phyloP scores from a whole-genome alignment of 495 filamentous ascomycete species.

The Neurospora sp. region DNA sequence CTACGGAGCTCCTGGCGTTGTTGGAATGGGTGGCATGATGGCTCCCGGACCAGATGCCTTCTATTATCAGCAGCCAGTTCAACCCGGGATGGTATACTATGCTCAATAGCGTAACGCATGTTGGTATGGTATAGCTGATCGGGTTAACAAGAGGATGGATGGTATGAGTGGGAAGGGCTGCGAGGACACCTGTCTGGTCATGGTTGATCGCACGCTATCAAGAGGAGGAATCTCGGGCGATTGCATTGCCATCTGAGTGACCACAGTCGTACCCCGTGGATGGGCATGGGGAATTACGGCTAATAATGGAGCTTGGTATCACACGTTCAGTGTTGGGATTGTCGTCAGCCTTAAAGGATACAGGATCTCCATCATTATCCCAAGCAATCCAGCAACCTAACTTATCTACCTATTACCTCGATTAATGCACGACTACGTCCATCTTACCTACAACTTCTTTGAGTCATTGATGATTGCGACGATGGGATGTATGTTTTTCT shows the following conservation, averaged over 20 bases:
- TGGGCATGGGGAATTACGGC: neutral
- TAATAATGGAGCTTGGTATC: neutral
- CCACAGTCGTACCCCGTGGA: neutral
- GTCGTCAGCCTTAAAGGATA: neutral
- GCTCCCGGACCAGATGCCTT: slow-evolving; percentile 58
- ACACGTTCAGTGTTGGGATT: neutral
- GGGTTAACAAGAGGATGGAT: neutral
- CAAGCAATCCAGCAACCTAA: neutral
- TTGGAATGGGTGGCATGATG: slow-evolving; percentile 75
- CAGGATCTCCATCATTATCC: neutral
- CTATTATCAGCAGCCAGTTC: slow-evolving; percentile 58
- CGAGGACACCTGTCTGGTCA: neutral
- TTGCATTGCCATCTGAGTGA: neutral
- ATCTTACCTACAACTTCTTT: neutral
- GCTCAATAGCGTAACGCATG: slow-evolving; percentile 8
- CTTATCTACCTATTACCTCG: neutral
- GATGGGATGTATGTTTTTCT: neutral
- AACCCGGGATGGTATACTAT: slow-evolving; percentile 52
- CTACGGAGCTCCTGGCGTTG: slow-evolving; percentile 38
- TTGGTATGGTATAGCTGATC: neutral
- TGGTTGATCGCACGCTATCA: neutral
- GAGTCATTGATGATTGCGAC: neutral
- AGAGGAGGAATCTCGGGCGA: neutral
- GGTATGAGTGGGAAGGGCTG: neutral
- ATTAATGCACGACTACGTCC: neutral